Conservation (phyloP, 2,329 filamentous ascomycete species). For the Colletotrichum neosansevieriae region DNA sequence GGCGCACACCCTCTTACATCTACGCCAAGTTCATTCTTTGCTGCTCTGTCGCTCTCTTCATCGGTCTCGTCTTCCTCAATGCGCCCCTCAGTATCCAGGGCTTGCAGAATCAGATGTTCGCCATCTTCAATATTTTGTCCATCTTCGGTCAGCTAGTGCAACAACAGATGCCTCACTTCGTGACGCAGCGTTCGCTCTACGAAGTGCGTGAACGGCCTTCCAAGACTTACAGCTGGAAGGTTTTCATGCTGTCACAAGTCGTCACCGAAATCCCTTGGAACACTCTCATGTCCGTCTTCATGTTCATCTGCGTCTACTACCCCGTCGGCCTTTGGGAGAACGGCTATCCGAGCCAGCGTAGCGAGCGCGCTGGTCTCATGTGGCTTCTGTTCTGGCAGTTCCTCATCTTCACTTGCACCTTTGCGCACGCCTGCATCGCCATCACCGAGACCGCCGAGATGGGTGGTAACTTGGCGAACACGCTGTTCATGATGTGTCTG, state of each 20-base stretch:
- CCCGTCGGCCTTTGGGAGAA: conserved; percentile 73
- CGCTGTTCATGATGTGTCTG: conserved; percentile 63
- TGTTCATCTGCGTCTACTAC: conserved; percentile 77
- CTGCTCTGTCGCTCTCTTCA: conserved; percentile 60
- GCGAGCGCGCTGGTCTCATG: conserved; percentile 68
- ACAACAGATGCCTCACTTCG: conserved; percentile 75
- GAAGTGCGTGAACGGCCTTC: conserved; percentile 75
- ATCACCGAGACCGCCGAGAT: conserved; percentile 74
- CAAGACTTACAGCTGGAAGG: conserved; percentile 74
- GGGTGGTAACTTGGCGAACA: conserved; percentile 71
- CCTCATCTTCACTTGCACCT: conserved; percentile 75
- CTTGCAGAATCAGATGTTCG: conserved; percentile 75
- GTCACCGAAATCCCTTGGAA: conserved; percentile 77
- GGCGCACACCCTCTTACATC: conserved; percentile 81
- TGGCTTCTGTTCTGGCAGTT: conserved; percentile 74
- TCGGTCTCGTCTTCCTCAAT: conserved; percentile 73
- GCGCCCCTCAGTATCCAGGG: conserved; percentile 69
- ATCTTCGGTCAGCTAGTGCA: conserved; percentile 73
- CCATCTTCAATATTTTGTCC: conserved; percentile 73
- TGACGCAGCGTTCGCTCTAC: conserved; percentile 74
- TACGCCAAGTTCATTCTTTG: conserved; percentile 76
- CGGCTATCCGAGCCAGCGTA: conserved; percentile 62
- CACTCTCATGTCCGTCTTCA: conserved; percentile 69
- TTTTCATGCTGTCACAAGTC: conserved; percentile 75
- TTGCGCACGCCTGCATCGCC: conserved; percentile 73